Percentiles rank a stretch among this genome's conserved stretches.
Evolutionary conservation across 2,329 filamentous ascomycete species (phyloP).

Genomic region (Aspergillus tubingensis): DNA sequence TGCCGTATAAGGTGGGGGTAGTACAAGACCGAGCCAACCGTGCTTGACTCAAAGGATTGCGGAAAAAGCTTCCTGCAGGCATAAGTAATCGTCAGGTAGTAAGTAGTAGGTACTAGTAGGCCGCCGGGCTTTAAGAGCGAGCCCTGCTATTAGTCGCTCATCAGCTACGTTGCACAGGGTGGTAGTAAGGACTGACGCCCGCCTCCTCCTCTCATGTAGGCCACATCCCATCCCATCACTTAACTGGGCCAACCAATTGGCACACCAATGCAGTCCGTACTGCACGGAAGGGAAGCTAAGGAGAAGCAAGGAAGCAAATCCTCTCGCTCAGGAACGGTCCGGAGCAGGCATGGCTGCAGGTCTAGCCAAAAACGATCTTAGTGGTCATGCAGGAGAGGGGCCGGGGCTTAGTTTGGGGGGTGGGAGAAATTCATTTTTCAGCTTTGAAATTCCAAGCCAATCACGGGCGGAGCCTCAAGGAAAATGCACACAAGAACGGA

Average conservation of each 20-base stretch:
- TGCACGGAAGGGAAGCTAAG: constrained; percentile 6
- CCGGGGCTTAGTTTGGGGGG: background rate
- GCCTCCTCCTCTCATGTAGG: background rate
- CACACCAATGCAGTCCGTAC: constrained; percentile 7
- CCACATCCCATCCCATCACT: background rate
- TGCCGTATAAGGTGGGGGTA: constrained; percentile 5
- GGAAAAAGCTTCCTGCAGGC: constrained; percentile 17
- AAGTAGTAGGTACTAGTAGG: too few species aligned
- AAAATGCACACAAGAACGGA: background rate
- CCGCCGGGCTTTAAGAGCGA: background rate
- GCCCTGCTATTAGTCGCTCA: constrained; percentile 1
- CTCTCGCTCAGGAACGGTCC: constrained; percentile 16
- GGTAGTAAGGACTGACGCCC: background rate
- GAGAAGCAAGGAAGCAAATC: constrained; percentile 18
- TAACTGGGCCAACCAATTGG: constrained; percentile 3
- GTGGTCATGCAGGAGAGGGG: constrained; percentile 6
- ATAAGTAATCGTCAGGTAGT: background rate
- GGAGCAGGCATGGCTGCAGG: constrained; percentile 17
- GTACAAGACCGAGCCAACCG: constrained; percentile 4
- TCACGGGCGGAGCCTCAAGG: background rate
- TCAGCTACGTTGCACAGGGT: constrained; percentile 5
- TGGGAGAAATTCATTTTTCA: constrained; percentile 3
- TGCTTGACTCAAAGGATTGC: constrained; percentile 3
- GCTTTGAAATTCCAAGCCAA: background rate
- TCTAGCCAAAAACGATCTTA: constrained; percentile 13